Evolutionary conservation across 306 rosid species (phyloP), one percentile per base, ranked within the genome.

Genomic region (Elaeagnus macrophylla): DNA sequence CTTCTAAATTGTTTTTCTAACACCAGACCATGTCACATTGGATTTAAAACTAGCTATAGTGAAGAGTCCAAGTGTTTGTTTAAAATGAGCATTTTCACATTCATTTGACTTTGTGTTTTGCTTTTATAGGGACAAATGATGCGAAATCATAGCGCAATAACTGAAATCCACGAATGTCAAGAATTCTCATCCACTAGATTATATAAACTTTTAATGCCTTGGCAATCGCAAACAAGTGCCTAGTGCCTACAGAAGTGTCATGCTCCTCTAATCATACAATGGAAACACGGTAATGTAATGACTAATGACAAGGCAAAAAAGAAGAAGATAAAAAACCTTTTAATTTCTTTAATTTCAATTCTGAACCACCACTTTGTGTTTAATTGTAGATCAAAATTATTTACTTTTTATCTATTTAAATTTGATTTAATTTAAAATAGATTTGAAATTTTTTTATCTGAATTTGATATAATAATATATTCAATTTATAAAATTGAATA

Each of bases 141-240:
- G 85, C 76, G 68, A 71, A 57, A 38, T 79, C 44, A 78, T 91
- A 48, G 89, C 82, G 40, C 57, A 64, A 62, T 91, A 86, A 76
- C 56, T 91, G 72, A 82, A 78, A 60, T 47, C 45, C 52, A 67
- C 66, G 80, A 46, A 77, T 10, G 16, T 86, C n/a, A 52, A 61
- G 67, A 12, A 70, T 56, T 57, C 69, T 54, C 85, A 80, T 73
- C 97, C 95, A 16, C 81, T 17, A 66, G 93, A 84, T 59, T 91
- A 91, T 70, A 84, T 91, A 40, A 86, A 84, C 41, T 91, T 86
- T 72, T 91, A 76, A 72, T 84, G 97, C 54, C 96, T 91, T 49
- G 96, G 97, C 9, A 91, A 80, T 59, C 73, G 97, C 39, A 95
- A 84, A 70, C 63, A 57, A 51, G 44, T 60, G 35, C 59, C 75